Percentiles rank a stretch among this genome's conserved stretches.
These are phyloP conservation scores for Trichoderma brevicompactum DNA, from an alignment of 2,329 filamentous ascomycete genomes.

Conservation along the genomic window DNA sequence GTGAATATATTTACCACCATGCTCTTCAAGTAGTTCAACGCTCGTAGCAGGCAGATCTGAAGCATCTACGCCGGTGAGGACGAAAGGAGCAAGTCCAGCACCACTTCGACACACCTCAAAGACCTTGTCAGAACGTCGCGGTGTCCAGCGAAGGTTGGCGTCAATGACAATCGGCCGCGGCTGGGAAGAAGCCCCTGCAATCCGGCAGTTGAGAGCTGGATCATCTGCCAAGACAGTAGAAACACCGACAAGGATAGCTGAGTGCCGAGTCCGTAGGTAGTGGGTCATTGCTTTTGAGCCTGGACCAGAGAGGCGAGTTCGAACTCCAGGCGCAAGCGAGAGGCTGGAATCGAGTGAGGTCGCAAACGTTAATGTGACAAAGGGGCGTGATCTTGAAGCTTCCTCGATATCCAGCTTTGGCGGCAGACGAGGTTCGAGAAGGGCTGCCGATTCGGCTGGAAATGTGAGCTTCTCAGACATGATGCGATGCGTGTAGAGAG, in stretches of 20 bases:
- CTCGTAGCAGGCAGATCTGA: conserved; percentile 52
- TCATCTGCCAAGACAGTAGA: conserved; percentile 85
- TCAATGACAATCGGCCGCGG: conserved; percentile 85
- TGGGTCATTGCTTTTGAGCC: conserved; percentile 92
- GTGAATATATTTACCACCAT: conserved; percentile 58
- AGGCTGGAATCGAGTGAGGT: conserved; percentile 84
- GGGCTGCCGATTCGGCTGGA: conserved; percentile 38
- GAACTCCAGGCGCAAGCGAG: conserved; percentile 75
- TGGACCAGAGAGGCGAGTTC: conserved; percentile 80
- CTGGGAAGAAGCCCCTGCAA: conserved; percentile 66
- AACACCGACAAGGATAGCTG: conserved; percentile 83
- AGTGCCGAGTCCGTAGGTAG: conserved; percentile 79
- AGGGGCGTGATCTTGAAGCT: conserved; percentile 41
- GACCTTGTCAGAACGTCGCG: conserved; percentile 64
- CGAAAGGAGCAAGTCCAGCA: conserved; percentile 72
- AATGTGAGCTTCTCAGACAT: conserved; percentile 46
- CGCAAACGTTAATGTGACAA: conserved; percentile 86
- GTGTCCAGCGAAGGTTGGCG: conserved; percentile 73
- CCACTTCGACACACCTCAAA: conserved; percentile 66
- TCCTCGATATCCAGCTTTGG: conserved; percentile 1
- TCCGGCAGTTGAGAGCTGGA: conserved; percentile 81
- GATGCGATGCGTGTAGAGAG: not conserved
- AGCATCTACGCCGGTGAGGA: conserved; percentile 59
- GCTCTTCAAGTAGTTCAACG: conserved; percentile 48
- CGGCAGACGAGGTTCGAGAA: conserved; percentile 44